phyloP scores from a whole-genome alignment of 2,329 filamentous ascomycete genomes.

The Penicillium oxalicum region DNA sequence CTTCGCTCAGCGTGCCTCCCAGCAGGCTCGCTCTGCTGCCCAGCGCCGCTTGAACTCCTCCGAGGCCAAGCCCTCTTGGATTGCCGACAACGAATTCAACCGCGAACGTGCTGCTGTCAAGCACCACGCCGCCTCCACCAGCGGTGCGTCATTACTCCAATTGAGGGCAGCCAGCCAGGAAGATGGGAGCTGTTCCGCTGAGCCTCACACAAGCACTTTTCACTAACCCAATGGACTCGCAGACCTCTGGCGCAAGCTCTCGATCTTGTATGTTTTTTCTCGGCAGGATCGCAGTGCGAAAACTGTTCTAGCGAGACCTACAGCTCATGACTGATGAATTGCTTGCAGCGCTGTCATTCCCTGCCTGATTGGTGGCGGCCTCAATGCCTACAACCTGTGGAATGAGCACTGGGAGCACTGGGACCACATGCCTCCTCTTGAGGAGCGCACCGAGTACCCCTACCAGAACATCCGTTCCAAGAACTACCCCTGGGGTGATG shows the following conservation, averaged over 20 bases:
- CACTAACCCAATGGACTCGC: conserved; percentile 26
- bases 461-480: conserved; percentile 98
- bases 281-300: background rate
- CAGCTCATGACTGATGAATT: background rate
- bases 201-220: background rate
- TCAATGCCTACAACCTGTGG: conserved; percentile 90
- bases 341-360: conserved; percentile 65
- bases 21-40: conserved; percentile 51
- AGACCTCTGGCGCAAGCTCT: conserved; percentile 96
- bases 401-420: conserved; percentile 97
- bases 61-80: conserved; percentile 51
- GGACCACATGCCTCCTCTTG: conserved; percentile 73
- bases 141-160: conserved; percentile 55
- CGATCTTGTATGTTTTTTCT: conserved; percentile 70
- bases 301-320: background rate
- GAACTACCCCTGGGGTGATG: conserved; percentile 92
- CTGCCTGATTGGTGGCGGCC: conserved; percentile 60
- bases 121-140: conserved; percentile 78
- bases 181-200: background rate
- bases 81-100: conserved; percentile 84
- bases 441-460: conserved; percentile 87
- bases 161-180: background rate
- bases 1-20: conserved; percentile 56
- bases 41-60: conserved; percentile 69
- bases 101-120: conserved; percentile 85